Conservation (phyloP, 2,329 filamentous ascomycete genomes). For the Seiridium cupressi region DNA sequence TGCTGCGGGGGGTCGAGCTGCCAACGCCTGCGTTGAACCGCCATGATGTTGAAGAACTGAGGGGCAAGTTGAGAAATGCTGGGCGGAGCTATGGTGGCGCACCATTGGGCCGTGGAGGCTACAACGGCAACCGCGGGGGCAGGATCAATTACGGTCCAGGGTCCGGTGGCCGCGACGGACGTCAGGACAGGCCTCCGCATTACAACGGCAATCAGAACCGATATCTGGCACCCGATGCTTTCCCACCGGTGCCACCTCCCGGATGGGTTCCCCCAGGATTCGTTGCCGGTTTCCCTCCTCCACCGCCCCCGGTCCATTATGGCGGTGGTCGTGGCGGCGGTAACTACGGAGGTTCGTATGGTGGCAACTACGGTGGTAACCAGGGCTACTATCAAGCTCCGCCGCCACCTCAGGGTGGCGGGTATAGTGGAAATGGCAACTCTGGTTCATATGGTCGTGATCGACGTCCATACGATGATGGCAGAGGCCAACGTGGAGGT, state of each 20-base stretch:
- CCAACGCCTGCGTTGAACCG: slow-evolving; percentile 70
- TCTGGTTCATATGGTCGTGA: slow-evolving; percentile 18
- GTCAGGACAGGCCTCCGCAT: slow-evolving; percentile 13
- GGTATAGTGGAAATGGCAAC: slow-evolving; percentile 23
- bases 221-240: slow-evolving; percentile 21
- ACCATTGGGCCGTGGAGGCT: slow-evolving; percentile 42
- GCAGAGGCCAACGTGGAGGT: slow-evolving; percentile 11
- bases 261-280: slow-evolving; percentile 36
- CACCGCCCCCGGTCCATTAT: slow-evolving; percentile 30
- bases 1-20: slow-evolving; percentile 79
- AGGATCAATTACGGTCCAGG: slow-evolving; percentile 31
- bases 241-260: slow-evolving; percentile 24
- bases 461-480: slow-evolving; percentile 20
- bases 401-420: slow-evolving; percentile 16
- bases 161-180: slow-evolving; percentile 22
- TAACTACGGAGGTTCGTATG: slow-evolving; percentile 17
- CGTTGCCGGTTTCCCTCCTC: slow-evolving; percentile 35
- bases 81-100: slow-evolving; percentile 72
- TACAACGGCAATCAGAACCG: slow-evolving; percentile 49
- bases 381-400: slow-evolving; percentile 20
- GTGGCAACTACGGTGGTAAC: slow-evolving; percentile 20
- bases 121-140: slow-evolving; percentile 23
- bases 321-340: slow-evolving; percentile 13
- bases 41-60: slow-evolving; percentile 72
- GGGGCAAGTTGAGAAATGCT: slow-evolving; percentile 60